Conservation (phyloP, 1,284 basidiomycete species). For the Lignosus rhinocerotis region DNA sequence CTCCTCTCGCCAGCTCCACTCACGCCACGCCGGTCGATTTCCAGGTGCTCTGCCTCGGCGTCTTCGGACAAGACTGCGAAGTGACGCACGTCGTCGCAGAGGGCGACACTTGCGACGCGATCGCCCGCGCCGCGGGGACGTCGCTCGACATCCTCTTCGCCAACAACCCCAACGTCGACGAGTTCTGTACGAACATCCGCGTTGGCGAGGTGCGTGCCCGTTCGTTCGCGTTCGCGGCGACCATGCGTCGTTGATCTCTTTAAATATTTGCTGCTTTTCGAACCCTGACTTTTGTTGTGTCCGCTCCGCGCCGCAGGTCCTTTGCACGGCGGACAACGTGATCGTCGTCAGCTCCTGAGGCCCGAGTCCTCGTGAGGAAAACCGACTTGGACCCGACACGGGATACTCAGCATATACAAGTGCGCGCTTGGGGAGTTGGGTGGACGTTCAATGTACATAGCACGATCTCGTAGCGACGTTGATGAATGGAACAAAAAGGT, state of each 20-base stretch:
- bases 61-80: conserved; percentile 20
- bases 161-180: conserved; percentile 58
- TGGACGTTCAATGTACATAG: no score
- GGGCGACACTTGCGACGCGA: conserved; percentile 43
- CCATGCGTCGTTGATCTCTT: no score
- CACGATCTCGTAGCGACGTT: no score
- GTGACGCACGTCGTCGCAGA: conserved; percentile 30
- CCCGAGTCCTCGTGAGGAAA: not conserved
- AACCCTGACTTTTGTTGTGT: no score
- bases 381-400: no score
- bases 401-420: no score
- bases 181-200: conserved; percentile 43
- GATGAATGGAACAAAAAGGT: no score
- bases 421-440: no score
- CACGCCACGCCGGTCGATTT: no score
- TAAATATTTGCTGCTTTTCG: no score
- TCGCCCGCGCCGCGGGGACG: conserved; percentile 39
- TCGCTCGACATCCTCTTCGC: conserved; percentile 40
- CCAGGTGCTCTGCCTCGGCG: conserved; percentile 19
- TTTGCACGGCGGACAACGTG: conserved; percentile 9
- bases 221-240: no score
- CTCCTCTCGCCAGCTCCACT: not conserved
- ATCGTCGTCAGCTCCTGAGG: not conserved
- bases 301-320: not conserved
- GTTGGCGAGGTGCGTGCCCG: not conserved